Base-by-base conservation (phyloP, 2,329 filamentous ascomycete species). In the Fonsecaea multimorphosa region DNA sequence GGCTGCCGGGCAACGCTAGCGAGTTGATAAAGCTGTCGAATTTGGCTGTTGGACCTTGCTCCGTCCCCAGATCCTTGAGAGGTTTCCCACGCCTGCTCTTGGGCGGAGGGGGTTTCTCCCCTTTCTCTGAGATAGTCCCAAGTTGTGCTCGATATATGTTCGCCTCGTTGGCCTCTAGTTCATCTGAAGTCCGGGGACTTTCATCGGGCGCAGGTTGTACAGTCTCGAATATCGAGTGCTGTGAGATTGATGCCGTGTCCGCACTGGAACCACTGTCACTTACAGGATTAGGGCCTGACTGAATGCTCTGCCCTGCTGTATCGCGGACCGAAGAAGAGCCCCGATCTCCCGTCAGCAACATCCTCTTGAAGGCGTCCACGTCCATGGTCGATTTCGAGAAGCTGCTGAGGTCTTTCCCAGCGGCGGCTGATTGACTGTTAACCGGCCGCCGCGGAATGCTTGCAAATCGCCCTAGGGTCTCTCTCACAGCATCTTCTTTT, bases 71-170 rank as follows among this genome's bases (percentile, higher is more conserved):
- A 63, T 61, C 76, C 70, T 83, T 87, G 69, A 94, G 90, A 19
- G 89, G 83, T 76, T 90, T 93, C 3, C 92, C 92, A 78, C 93
- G 91, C 61, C 91, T 87, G 58, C 90, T 92, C 74, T 85, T 92
- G 11, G 91, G 91, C 6, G 90, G 89, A 4, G 91, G 91, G 14
- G 90, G 89, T 68, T 86, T 86, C 77, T 86, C 88, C 74, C 89
- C 90, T 69, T 83, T 79, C 61, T 72, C 66, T 68, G 74, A 22
- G 52, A 54, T 67, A 74, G 69, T 52, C 81, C 73, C 55, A 76
- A 74, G 66, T 73, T 78, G 44, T 75, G 79, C 60, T 85, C 79
- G 58, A 8, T 65, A 56, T 44, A 81, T 80, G 46, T 87, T 86
- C 1, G 80, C 80, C 56, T 87, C 85, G 2, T 82, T 79, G 11